Conservation (phyloP, 805 yeast genomes). For the Lachancea dasiensis region DNA sequence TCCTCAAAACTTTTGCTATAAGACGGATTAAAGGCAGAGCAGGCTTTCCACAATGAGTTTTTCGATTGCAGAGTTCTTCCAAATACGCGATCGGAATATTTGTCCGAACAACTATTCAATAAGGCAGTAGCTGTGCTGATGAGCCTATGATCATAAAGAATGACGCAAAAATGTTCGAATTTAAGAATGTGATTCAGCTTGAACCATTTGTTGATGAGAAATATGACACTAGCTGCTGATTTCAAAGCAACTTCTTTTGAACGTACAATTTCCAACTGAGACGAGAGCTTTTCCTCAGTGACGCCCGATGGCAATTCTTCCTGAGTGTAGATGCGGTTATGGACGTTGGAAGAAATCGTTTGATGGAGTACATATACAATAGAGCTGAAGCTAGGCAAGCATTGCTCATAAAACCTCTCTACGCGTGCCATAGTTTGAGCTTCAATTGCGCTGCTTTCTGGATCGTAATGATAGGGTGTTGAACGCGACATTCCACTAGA, state of each 20-base stretch:
- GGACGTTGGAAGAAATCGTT: slow-evolving; percentile 49
- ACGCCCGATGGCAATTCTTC: slow-evolving; percentile 12
- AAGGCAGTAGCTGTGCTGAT: slow-evolving; percentile 26
- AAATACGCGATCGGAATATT: slow-evolving; percentile 29
- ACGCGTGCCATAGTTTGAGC: slow-evolving; percentile 43
- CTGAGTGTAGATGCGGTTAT: slow-evolving; percentile 20
- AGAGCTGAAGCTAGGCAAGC: slow-evolving; percentile 54
- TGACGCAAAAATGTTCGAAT: slow-evolving; percentile 62
- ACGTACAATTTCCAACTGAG: slow-evolving; percentile 47
- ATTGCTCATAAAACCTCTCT: slow-evolving; percentile 50
- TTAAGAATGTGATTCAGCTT: slow-evolving; percentile 72
- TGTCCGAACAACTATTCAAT: slow-evolving; percentile 24
- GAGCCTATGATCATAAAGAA: slow-evolving; percentile 69
- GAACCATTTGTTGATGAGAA: slow-evolving; percentile 65
- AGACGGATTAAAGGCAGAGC: slow-evolving; percentile 16
- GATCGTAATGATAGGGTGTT: slow-evolving; percentile 28
- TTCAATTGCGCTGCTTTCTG: slow-evolving; percentile 18
- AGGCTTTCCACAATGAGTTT: slow-evolving; percentile 27
- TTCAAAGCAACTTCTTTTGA: slow-evolving; percentile 60
- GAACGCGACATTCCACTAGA: slow-evolving; percentile 18
- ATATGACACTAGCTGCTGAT: slow-evolving; percentile 48
- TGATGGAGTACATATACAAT: slow-evolving; percentile 59
- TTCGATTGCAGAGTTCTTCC: slow-evolving; percentile 19
- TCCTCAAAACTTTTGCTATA: slow-evolving; percentile 11
- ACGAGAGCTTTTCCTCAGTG: slow-evolving; percentile 12